These are phyloP conservation scores for Solanum megistacrolobum DNA, from an alignment of 257 asterid species.

Conservation along the genomic window DNA sequence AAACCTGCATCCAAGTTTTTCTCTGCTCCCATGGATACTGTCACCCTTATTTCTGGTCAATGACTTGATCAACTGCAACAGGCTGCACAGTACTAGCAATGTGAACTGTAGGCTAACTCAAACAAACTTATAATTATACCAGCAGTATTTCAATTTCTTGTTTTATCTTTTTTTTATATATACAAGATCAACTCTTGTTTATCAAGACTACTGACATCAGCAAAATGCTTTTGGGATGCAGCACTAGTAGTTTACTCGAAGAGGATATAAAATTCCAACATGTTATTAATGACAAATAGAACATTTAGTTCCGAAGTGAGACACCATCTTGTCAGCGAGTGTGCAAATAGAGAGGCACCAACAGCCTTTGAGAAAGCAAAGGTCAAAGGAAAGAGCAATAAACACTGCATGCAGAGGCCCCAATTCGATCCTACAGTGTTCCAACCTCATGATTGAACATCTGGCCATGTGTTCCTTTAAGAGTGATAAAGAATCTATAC, in stretches of 20 bases:
- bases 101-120: not conserved
- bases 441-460: not conserved
- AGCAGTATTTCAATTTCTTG: not conserved
- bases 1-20: constrained; percentile 66
- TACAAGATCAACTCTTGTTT: not conserved
- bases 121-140: not conserved
- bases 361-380: not conserved
- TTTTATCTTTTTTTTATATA: not conserved
- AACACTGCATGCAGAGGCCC: not conserved
- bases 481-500: not conserved
- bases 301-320: not conserved
- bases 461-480: not conserved
- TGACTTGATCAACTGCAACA: constrained; percentile 48
- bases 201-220: not conserved
- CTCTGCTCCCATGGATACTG: constrained; percentile 77
- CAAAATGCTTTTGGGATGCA: not conserved
- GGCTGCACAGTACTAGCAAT: constrained; percentile 35
- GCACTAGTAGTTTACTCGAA: not conserved
- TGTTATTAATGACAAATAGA: not conserved
- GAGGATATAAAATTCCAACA: not conserved
- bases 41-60: constrained; percentile 81
- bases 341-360: not conserved
- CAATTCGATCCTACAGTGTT: not conserved
- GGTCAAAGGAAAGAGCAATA: not conserved
- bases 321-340: not conserved